Conservation (phyloP, 2,329 filamentous ascomycete genomes). For the Fusarium falciforme region DNA sequence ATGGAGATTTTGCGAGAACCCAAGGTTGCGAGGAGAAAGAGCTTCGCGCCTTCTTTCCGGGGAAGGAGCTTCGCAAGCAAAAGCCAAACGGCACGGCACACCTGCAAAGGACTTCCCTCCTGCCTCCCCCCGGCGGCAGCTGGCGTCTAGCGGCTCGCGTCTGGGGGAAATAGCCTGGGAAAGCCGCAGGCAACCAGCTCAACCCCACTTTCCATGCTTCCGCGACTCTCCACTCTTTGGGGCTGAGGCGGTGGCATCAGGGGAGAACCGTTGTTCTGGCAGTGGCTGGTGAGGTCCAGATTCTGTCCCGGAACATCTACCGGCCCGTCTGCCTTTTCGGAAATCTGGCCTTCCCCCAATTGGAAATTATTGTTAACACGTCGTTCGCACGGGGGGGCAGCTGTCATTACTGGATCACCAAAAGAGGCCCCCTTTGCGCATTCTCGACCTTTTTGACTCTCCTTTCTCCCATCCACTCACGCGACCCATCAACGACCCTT, state of each 20-base stretch:
- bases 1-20: neutral
- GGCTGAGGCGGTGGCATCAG: neutral
- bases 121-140: slow-evolving; percentile 13
- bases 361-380: slow-evolving; percentile 40
- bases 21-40: slow-evolving; percentile 7
- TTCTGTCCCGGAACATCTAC: slow-evolving; percentile 12
- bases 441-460: slow-evolving; percentile 25
- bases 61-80: slow-evolving; percentile 41
- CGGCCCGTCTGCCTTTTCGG: slow-evolving; percentile 15
- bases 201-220: neutral
- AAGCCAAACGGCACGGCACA: slow-evolving; percentile 14
- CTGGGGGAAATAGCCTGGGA: slow-evolving; percentile 37
- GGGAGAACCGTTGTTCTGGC: neutral
- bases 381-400: slow-evolving; percentile 32
- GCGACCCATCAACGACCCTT: slow-evolving; percentile 29
- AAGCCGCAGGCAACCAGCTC: slow-evolving; percentile 12
- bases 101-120: neutral
- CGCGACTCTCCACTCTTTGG: slow-evolving; percentile 11
- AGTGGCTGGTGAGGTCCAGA: slow-evolving; percentile 1
- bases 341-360: slow-evolving; percentile 33
- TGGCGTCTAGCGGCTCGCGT: slow-evolving; percentile 39
- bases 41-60: slow-evolving; percentile 33
- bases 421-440: slow-evolving; percentile 36
- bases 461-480: slow-evolving; percentile 30
- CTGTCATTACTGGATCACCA: slow-evolving; percentile 33